These are phyloP conservation scores for Tulasnella sp. DNA, from an alignment of 768 basidiomycete species.

Conservation along the genomic window DNA sequence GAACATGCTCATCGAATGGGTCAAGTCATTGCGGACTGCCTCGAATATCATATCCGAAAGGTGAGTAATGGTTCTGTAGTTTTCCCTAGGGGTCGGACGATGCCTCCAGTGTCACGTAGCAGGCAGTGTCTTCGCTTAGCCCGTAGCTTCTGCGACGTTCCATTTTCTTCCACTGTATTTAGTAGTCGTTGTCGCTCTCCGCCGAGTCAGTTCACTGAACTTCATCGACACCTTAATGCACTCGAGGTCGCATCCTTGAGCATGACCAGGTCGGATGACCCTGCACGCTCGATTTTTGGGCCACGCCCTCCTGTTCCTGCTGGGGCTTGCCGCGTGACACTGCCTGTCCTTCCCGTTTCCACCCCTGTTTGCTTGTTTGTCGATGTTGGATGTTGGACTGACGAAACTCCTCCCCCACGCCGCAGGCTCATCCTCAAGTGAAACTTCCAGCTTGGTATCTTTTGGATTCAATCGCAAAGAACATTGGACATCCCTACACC, in stretches of 20 bases:
- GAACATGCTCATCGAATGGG: slow-evolving; percentile 62
- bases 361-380: background rate
- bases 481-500: slow-evolving; percentile 87
- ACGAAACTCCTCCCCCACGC: slow-evolving; percentile 17
- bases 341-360: background rate
- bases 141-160: background rate
- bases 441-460: slow-evolving; percentile 92
- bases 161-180: background rate
- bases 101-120: background rate
- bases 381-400: slow-evolving; percentile 19
- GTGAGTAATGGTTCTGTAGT: slow-evolving; percentile 46
- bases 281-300: background rate
- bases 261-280: background rate
- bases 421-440: slow-evolving; percentile 74
- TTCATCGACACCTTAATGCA: background rate
- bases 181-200: background rate
- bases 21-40: slow-evolving; percentile 66
- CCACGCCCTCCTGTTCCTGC: background rate
- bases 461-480: slow-evolving; percentile 94
- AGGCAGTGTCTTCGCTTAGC: background rate
- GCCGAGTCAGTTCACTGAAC: background rate
- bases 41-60: slow-evolving; percentile 75
- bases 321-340: background rate
- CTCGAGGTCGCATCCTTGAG: background rate
- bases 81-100: background rate